Conservation (phyloP, 1,139 yeast species). For the Scheffersomyces illinoinensis region DNA sequence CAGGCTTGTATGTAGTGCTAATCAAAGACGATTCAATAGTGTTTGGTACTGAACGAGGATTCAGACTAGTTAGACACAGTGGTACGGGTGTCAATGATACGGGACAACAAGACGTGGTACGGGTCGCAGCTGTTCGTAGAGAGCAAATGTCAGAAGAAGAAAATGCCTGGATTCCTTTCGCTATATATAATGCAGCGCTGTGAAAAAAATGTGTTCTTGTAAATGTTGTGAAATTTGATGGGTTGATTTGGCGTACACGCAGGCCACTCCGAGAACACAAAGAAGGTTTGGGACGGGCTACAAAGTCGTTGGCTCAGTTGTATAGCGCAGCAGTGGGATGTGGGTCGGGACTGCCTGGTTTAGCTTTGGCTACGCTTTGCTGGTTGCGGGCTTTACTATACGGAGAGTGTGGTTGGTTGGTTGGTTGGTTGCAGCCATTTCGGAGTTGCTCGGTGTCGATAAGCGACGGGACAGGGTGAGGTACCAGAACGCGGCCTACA, state of each 20-base stretch:
- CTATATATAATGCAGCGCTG: background rate
- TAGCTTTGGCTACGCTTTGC: background rate
- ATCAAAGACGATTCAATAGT: background rate
- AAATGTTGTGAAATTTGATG: conserved; percentile 1
- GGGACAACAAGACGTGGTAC: background rate
- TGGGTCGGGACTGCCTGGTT: background rate
- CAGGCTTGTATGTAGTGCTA: background rate
- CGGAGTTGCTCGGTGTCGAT: background rate
- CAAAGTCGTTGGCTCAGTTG: background rate
- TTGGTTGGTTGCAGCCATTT: background rate
- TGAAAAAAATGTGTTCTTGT: background rate
- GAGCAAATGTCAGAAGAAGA: background rate
- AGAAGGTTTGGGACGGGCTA: background rate
- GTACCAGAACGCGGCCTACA: no score
- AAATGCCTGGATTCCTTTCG: background rate
- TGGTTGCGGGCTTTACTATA: background rate
- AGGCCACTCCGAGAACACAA: background rate
- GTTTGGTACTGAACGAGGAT: background rate
- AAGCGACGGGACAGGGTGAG: no score
- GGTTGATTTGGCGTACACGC: background rate
- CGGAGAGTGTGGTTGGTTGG: background rate
- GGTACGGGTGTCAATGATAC: background rate
- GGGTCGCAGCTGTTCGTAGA: background rate
- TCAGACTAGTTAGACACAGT: background rate
- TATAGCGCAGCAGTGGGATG: background rate